These are phyloP conservation scores for Globisporangium emineosum DNA, from an alignment of 352 stramenopile genomes.

Conservation along the genomic window DNA sequence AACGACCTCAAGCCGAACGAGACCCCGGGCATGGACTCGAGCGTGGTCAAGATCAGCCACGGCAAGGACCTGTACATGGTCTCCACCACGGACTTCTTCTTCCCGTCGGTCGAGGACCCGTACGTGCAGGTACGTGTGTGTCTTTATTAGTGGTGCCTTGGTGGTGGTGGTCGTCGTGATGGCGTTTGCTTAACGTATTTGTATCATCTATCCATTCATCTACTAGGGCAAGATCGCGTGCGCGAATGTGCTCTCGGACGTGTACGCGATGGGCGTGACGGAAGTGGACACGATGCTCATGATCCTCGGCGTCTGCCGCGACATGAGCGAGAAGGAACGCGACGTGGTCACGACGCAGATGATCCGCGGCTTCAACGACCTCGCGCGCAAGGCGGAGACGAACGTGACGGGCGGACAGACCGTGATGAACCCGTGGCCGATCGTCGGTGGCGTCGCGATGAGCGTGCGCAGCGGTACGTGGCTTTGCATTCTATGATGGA, in stretches of 20 bases:
- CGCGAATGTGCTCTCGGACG: conserved; percentile 93
- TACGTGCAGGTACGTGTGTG: conserved; percentile 62
- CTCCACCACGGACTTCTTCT: conserved; percentile 96
- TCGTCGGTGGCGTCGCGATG: conserved; percentile 94
- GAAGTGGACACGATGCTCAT: conserved; percentile 96
- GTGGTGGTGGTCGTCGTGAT: not conserved
- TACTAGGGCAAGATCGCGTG: conserved; percentile 90
- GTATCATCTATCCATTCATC: not conserved
- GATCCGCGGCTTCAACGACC: conserved; percentile 93
- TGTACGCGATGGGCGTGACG: conserved; percentile 93
- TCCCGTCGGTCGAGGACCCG: conserved; percentile 92
- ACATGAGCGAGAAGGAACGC: conserved; percentile 91
- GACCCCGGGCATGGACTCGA: conserved; percentile 88
- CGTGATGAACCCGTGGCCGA: conserved; percentile 95
- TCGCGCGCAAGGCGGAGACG: conserved; percentile 81
- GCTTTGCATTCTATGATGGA: not conserved
- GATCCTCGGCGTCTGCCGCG: conserved; percentile 89
- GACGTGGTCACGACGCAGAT: conserved; percentile 93
- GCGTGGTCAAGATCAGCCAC: conserved; percentile 87
- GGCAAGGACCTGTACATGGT: conserved; percentile 85
- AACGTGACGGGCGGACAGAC: conserved; percentile 94
- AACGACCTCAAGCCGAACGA: conserved; percentile 92
- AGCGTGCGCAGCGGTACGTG: conserved; percentile 67
- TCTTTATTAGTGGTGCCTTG: not conserved
- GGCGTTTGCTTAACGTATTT: not conserved